These are phyloP conservation scores for Bryopsis sp. DNA, from an alignment of 139 green algal genomes.

Conservation along the genomic window DNA sequence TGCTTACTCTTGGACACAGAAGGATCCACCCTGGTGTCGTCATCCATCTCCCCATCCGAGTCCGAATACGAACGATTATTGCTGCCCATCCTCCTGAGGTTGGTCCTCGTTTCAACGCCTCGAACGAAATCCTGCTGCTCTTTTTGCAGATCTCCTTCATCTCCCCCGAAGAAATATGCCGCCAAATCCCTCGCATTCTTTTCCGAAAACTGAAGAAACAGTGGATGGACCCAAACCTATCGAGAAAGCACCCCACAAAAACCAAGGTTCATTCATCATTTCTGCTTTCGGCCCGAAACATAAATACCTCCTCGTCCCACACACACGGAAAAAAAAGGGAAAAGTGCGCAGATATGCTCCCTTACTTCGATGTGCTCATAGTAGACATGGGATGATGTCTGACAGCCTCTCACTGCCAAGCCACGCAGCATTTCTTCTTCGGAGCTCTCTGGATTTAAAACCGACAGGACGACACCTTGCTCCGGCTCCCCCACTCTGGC, in stretches of 20 bases:
- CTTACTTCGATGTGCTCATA: conserved; percentile 18
- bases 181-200: not conserved
- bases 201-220: not conserved
- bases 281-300: too few relatives aligned
- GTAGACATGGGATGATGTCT: conserved; percentile 17
- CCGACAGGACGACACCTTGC: conserved; percentile 16
- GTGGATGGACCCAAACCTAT: not conserved
- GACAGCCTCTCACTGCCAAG: conserved; percentile 3
- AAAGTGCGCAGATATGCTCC: too few relatives aligned
- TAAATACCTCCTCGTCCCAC: too few relatives aligned
- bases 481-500: not conserved
- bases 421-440: conserved; percentile 16
- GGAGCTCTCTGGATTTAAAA: conserved; percentile 5
- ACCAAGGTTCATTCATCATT: too few relatives aligned
- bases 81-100: too few relatives aligned
- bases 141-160: not conserved
- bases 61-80: too few relatives aligned
- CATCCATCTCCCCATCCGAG: too few relatives aligned
- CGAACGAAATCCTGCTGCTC: conserved; percentile 3
- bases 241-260: too few relatives aligned
- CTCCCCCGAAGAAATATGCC: not conserved
- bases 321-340: too few relatives aligned
- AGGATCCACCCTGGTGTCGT: too few relatives aligned
- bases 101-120: too few relatives aligned
- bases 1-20: too few relatives aligned